Conservation (phyloP, 495 filamentous ascomycete species). For the Letharia columbiana region DNA sequence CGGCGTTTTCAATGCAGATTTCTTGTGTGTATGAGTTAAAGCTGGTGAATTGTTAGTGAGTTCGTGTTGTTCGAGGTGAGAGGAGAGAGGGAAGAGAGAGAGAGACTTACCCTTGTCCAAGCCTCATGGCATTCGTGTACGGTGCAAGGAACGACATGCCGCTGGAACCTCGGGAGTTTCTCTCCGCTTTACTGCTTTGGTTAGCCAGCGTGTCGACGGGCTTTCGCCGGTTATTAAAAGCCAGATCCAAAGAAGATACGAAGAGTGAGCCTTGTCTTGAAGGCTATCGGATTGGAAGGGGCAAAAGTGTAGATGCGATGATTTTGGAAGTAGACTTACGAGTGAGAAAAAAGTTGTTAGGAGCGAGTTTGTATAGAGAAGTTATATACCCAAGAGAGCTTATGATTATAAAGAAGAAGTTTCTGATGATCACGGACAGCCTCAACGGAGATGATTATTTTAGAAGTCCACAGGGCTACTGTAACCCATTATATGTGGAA, state of each 20-base stretch:
- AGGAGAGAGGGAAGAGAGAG: background rate
- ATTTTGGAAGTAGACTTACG: background rate
- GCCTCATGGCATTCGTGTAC: constrained; percentile 29
- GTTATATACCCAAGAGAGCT: background rate
- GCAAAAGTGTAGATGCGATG: background rate
- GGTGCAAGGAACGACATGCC: constrained; percentile 24
- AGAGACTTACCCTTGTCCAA: constrained; percentile 22
- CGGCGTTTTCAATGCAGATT: constrained; percentile 29
- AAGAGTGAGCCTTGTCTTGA: background rate
- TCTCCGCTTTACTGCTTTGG: background rate
- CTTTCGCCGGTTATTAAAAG: background rate
- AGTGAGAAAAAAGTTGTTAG: background rate
- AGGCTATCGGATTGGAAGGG: background rate
- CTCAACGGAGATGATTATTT: background rate
- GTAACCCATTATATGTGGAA: background rate
- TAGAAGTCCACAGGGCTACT: background rate
- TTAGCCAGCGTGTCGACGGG: background rate
- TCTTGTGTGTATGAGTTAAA: constrained; percentile 32
- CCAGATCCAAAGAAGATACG: background rate
- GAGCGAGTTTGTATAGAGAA: background rate
- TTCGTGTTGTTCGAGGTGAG: background rate
- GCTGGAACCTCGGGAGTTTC: background rate
- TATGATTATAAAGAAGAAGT: background rate
- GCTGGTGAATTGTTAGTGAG: background rate
- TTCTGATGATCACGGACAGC: background rate